phyloP scores from a whole-genome alignment of 2,329 filamentous ascomycete genomes.

The Colletotrichum trifolii region DNA sequence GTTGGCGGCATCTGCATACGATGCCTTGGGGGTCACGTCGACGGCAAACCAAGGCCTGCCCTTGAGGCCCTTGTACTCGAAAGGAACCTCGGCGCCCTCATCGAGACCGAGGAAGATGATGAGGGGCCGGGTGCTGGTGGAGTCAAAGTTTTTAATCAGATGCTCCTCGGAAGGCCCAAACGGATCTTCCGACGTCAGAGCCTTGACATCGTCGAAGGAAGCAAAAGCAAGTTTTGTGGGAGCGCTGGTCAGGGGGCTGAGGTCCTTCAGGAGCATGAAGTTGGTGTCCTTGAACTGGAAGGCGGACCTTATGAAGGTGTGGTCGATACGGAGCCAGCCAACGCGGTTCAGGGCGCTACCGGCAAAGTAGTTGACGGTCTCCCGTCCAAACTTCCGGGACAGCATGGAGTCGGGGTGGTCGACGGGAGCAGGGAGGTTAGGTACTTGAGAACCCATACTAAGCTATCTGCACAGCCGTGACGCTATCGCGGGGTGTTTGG shows the following conservation, averaged over 20 bases:
- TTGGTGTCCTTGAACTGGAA: slow-evolving; percentile 72
- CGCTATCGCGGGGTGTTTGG: slow-evolving; percentile 29
- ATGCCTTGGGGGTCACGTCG: slow-evolving; percentile 81
- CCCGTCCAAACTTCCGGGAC: slow-evolving; percentile 80
- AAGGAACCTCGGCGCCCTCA: slow-evolving; percentile 63
- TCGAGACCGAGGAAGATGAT: slow-evolving; percentile 89
- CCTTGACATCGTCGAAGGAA: slow-evolving; percentile 73
- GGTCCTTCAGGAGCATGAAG: slow-evolving; percentile 83
- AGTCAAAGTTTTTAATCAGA: slow-evolving; percentile 79
- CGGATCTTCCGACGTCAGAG: slow-evolving; percentile 76
- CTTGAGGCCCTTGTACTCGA: slow-evolving; percentile 76
- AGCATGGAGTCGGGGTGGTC: slow-evolving; percentile 72
- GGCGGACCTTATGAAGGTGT: slow-evolving; percentile 75
- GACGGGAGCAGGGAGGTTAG: slow-evolving; percentile 56
- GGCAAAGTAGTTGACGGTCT: slow-evolving; percentile 86
- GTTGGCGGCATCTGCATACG: slow-evolving; percentile 70
- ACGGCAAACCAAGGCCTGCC: slow-evolving; percentile 90
- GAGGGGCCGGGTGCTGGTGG: slow-evolving; percentile 71
- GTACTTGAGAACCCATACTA: slow-evolving; percentile 41
- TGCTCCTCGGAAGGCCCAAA: slow-evolving; percentile 80
- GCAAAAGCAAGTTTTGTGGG: slow-evolving; percentile 73
- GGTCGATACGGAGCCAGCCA: slow-evolving; percentile 79
- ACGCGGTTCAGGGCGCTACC: slow-evolving; percentile 82
- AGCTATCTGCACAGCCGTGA: slow-evolving; percentile 21
- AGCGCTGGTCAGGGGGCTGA: slow-evolving; percentile 73